Base-by-base conservation (phyloP, 768 basidiomycete species). In the Pisolithus microcarpus region DNA sequence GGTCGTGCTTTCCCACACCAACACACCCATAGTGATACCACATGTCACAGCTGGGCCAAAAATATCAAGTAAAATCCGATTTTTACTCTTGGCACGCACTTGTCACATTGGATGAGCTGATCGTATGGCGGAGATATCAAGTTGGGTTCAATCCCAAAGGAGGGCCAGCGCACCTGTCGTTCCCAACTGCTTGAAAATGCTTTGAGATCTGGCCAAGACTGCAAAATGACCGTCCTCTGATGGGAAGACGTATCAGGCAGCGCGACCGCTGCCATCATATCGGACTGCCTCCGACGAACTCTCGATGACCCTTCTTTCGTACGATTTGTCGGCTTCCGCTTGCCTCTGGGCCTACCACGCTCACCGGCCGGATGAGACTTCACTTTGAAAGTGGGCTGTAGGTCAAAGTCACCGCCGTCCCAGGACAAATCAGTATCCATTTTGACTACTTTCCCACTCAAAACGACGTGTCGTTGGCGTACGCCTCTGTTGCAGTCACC, bases 11-110 rank as follows among this genome's bases (percentile, higher is more conserved):
- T 11, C 44, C 49, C 37, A 79, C 62, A 15, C 72, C 77, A 24
- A 73, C 71, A 50, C 79, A 80, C 6, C 75, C 79, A 49, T 72
- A 75, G 49, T 80, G 79, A 50, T 75, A 79, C 79, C 78, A 78
- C 49, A 54, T 43, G 2, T 66, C 61, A 48, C 75, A 77, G 5
- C 75, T 76, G 7, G 6, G 43, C 30, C 39, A 5, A 26, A 40
- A 23, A 28, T 21, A 36, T 45, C 8, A 31, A 38, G 38, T 53
- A 19, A 56, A 21, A 18, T 38, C 31, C 10, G 7, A 16, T 23
- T 16, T 4, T 4, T 18, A 9, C 7, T 18, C 16, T 4, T 21
- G n/a, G 0, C 21, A 58, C 70, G 39, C 44, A 70, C 68, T 56
- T 58, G 52, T 71, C 68, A 26, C 68, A 71, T 51, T 68, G 62